phyloP scores from a whole-genome alignment of 768 basidiomycete species.

The Lactifluus echinatus region DNA sequence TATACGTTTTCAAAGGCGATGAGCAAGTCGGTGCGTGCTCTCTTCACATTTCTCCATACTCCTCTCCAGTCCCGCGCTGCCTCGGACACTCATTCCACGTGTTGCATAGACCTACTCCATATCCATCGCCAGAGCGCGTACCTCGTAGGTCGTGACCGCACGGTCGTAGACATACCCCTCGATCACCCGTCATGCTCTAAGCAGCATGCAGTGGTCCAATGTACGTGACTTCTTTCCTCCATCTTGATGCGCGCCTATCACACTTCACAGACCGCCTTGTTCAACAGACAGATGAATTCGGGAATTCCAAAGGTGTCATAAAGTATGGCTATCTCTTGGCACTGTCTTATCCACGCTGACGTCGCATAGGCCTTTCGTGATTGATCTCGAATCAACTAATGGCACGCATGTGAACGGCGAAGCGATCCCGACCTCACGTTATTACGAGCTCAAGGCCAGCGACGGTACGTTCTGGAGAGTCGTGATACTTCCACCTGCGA shows the following conservation, averaged over 20 bases:
- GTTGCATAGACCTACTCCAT: slow-evolving; percentile 70
- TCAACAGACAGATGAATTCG: slow-evolving; percentile 81
- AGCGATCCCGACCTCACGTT: slow-evolving; percentile 76
- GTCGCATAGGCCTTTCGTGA: slow-evolving; percentile 75
- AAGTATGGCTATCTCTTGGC: slow-evolving; percentile 53
- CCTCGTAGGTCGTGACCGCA: slow-evolving; percentile 80
- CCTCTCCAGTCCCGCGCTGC: background rate
- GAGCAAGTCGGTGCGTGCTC: slow-evolving; percentile 79
- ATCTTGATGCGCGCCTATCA: background rate
- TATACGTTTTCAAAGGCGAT: slow-evolving; percentile 96
- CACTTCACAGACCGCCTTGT: slow-evolving; percentile 61
- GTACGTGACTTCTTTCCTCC: slow-evolving; percentile 33
- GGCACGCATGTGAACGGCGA: slow-evolving; percentile 87
- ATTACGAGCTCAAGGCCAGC: slow-evolving; percentile 69
- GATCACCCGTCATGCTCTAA: slow-evolving; percentile 98
- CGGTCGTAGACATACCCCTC: slow-evolving; percentile 78
- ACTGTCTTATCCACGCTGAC: background rate
- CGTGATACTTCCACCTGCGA: background rate
- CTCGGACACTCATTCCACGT: background rate
- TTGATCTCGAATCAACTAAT: slow-evolving; percentile 98
- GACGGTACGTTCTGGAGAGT: slow-evolving; percentile 50
- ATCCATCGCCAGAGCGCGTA: slow-evolving; percentile 94
- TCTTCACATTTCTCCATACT: background rate
- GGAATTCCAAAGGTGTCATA: slow-evolving; percentile 60
- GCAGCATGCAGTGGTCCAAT: slow-evolving; percentile 96